Evolutionary conservation across 148 eudicot species (phyloP), one percentile per base, ranked within the genome.

Genomic region (Polygonum maritimum): DNA sequence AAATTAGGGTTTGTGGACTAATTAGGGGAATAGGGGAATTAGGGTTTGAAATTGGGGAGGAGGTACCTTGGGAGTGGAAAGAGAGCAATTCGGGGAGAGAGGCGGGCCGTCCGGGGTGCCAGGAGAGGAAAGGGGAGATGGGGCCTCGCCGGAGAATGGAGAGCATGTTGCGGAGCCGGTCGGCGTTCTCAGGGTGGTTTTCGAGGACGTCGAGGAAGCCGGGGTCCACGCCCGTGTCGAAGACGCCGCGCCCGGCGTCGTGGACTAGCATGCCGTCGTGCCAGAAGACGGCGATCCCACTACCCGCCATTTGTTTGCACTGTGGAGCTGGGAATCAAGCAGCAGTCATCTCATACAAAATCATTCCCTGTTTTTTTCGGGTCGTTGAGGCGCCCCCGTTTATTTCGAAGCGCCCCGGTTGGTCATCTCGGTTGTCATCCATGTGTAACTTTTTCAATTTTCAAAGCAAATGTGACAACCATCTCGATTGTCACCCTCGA

Each of bases 81-180:
- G 86, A 75, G 36, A 87, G 85, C 80, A 95, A 83, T 63, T 92
- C 88, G 76, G 94, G 73, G 78, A 82, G 9, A 41, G 80, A 79
- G 41, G 97, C 97, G 76, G 85, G 88, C 38, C 80, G 71, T 10
- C 94, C 97, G n/a, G 51, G 67, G 77, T 90, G 97, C 97, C 97
- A 95, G 0, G 89, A 77, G 77, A 91, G 22, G 58, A 73, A 87
- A 21, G 94, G 85, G 0, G 98, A 77, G 77, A 95, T 88, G 22
- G 99, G 98, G 39, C 97, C 97, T 73, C 91, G 83, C 76, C 82
- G 83, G 69, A 95, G 92, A 9, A 95, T 90, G 15, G 98, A 95
- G 0, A 95, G 83, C 86, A 95, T 92, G 80, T 95, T 95, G 58
- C 82, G 80, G 49, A 95, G 79, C 82, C 97, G 79, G 76, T 89